Percentiles rank a stretch among this genome's conserved stretches.
Evolutionary conservation across 768 basidiomycete genomes (phyloP).

Genomic region (Boletus huronensis): DNA sequence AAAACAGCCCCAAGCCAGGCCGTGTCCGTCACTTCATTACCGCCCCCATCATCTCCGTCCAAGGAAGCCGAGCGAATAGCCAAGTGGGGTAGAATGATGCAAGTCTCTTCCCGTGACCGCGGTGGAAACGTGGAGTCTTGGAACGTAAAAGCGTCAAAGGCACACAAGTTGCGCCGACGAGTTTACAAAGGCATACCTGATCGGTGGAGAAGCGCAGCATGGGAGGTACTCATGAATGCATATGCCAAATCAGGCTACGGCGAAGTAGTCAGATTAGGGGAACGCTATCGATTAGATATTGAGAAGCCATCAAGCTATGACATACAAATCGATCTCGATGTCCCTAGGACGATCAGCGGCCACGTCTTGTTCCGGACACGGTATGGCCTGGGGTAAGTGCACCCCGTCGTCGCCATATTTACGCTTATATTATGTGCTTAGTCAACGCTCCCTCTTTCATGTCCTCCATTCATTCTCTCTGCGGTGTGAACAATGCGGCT

Average conservation of each 20-base stretch:
- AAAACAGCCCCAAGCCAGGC: slow-evolving; percentile 45
- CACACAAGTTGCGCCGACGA: slow-evolving; percentile 64
- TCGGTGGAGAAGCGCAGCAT: slow-evolving; percentile 89
- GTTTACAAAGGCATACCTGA: slow-evolving; percentile 97
- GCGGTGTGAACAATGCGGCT: slow-evolving; percentile 82
- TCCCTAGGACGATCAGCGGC: slow-evolving; percentile 92
- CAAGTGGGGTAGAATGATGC: slow-evolving; percentile 94
- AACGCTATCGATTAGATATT: slow-evolving; percentile 58
- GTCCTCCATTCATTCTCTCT: slow-evolving; percentile 91
- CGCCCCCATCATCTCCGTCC: slow-evolving; percentile 41
- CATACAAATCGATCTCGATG: slow-evolving; percentile 96
- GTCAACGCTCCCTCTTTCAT: slow-evolving; percentile 93
- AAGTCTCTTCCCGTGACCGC: slow-evolving; percentile 59
- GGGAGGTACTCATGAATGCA: slow-evolving; percentile 75
- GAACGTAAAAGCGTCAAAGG: slow-evolving; percentile 63
- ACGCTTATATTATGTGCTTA: slow-evolving; percentile 30
- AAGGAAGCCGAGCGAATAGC: slow-evolving; percentile 76
- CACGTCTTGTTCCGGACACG: slow-evolving; percentile 93
- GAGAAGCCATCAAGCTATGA: slow-evolving; percentile 87
- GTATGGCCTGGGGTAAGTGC: slow-evolving; percentile 89
- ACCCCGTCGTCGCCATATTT: background rate
- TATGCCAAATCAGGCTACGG: slow-evolving; percentile 45
- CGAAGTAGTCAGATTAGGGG: slow-evolving; percentile 42
- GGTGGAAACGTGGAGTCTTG: slow-evolving; percentile 79
- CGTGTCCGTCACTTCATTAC: slow-evolving; percentile 44